Conservation (phyloP, 306 rosid genomes). For the Hylodesmum podocarpum region DNA sequence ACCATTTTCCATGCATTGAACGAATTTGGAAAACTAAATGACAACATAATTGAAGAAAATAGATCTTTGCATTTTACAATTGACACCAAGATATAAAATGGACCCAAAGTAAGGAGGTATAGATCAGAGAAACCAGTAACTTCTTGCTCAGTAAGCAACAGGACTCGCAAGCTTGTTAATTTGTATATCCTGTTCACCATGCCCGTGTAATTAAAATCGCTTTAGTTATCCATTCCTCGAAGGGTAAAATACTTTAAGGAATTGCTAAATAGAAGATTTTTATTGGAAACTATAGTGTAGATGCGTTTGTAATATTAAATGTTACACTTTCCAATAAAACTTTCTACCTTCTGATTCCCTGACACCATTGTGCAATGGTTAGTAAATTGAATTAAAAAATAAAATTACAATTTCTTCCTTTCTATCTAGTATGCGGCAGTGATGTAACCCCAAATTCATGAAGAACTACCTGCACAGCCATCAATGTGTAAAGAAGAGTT, state of each 20-base stretch:
- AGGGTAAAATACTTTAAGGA: neutral
- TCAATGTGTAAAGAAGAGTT: constrained; percentile 25
- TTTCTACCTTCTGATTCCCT: neutral
- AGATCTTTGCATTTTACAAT: constrained; percentile 32
- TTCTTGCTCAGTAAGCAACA: constrained; percentile 6
- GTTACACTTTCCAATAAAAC: neutral
- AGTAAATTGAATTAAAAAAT: neutral
- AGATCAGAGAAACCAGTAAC: constrained; percentile 16
- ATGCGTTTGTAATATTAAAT: neutral
- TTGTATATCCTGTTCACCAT: constrained; percentile 20
- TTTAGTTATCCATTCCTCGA: neutral
- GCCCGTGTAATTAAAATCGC: neutral
- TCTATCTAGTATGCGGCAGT: constrained; percentile 12
- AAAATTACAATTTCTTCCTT: constrained; percentile 30
- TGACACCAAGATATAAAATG: constrained; percentile 24
- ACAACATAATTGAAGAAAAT: constrained; percentile 5
- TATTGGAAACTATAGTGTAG: neutral
- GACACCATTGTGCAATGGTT: neutral
- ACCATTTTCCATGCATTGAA: neutral
- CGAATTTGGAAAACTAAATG: neutral
- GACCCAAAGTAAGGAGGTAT: constrained; percentile 3
- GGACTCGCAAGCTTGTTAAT: constrained; percentile 14
- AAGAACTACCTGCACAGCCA: constrained; percentile 30
- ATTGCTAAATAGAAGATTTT: neutral
- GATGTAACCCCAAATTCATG: constrained; percentile 8